Base-by-base conservation (phyloP, 2,329 filamentous ascomycete species). In the Xylaria sp. region DNA sequence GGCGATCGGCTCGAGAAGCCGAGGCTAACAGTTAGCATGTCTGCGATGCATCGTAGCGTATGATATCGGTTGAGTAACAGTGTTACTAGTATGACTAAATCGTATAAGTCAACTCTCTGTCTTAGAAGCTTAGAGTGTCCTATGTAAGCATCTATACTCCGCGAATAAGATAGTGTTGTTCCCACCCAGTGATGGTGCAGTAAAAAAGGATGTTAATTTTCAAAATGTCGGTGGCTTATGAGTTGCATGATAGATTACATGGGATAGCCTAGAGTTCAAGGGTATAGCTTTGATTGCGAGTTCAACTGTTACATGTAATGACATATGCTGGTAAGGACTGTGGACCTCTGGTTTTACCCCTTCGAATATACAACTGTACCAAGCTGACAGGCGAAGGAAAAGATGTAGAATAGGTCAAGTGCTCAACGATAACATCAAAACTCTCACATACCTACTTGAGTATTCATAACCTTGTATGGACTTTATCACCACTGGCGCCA, bases 1-100 rank as follows among this genome's bases (percentile, higher is more conserved):
- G 62, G 66, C 50, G 51, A 68, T 65, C 66, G 62, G 62, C 23
- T 39, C 58, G 63, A 56, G 10, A 23, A 67, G 32, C 68, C 64
- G 64, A 67, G 51, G 28, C 59, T 55, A 64, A 50, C 37, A 44
- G 46, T 37, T 9, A 46, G 23, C 50, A 39, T 34, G 54, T 54
- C 25, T 18, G 44, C 37, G 55, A 37, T 37, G 20, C 52, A 37
- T 37, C 2, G 10, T 37, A 18, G 18, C 15, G 15, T n/a, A 9
- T 28, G 8, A 23, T 13, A 13, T 50, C 3, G 6, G 18, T 54
- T 20, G 23, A 50, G 23, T 34, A 10, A 52, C 28, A 6, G 18
- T 41, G 23, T 25, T 25, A 25, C 23, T 25, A 25, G 23, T 25
- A 25, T 25, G 23, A 25, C 23, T 25, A 3, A 25, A 25, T 25